Conservation (phyloP, 2,329 filamentous ascomycete species). For the Pseudodiploospora longispora region DNA sequence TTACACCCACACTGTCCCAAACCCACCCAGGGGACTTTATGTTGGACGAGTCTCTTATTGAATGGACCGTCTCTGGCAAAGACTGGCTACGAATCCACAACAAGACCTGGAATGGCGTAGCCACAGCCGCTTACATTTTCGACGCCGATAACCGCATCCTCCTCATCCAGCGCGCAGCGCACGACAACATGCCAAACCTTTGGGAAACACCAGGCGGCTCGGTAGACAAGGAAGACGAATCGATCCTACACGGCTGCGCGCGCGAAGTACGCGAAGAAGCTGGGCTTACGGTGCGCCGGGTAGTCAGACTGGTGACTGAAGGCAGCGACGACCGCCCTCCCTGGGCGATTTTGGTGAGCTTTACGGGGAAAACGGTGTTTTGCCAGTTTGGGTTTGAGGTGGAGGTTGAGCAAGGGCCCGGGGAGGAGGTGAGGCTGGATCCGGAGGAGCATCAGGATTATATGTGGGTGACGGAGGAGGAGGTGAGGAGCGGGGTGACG, state of each 20-base stretch:
- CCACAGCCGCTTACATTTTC: constrained; percentile 27
- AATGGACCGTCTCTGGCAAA: constrained; percentile 2
- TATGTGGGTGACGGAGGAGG: constrained; percentile 31
- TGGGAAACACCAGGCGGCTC: constrained; percentile 46
- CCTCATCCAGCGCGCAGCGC: constrained; percentile 36
- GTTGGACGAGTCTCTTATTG: constrained; percentile 6
- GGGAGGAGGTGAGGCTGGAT: constrained; percentile 24
- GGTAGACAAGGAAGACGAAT: constrained; percentile 32
- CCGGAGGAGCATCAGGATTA: constrained; percentile 33
- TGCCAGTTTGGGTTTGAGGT: constrained; percentile 30
- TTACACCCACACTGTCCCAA: too few relatives aligned
- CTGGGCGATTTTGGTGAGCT: constrained; percentile 25
- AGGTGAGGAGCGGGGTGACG: constrained; percentile 19
- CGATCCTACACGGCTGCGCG: constrained; percentile 33
- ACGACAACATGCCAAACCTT: constrained; percentile 34
- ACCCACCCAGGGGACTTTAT: not conserved
- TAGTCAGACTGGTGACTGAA: constrained; percentile 22
- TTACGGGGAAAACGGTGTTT: constrained; percentile 21
- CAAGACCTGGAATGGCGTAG: constrained; percentile 21
- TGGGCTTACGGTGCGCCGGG: constrained; percentile 25
- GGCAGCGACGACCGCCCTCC: constrained; percentile 8
- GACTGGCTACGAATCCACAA: constrained; percentile 5
- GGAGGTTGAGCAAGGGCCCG: constrained; percentile 24
- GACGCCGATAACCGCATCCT: constrained; percentile 27
- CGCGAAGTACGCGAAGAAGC: constrained; percentile 43